phyloP scores from a whole-genome alignment of 768 basidiomycete species.

The Pleurotus cornucopiae region DNA sequence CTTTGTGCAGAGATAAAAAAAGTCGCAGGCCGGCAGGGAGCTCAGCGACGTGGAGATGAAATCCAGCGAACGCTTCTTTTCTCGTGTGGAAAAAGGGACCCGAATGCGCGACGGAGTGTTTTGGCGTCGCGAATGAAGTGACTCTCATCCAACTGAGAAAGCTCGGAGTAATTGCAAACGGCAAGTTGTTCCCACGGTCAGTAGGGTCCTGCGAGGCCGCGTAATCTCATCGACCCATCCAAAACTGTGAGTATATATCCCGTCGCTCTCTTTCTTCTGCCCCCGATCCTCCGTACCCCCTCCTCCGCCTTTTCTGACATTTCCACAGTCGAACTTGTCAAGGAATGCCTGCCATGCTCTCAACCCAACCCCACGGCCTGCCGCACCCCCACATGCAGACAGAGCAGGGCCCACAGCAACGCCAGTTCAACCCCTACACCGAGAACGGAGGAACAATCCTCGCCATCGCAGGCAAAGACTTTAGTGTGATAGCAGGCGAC shows the following conservation, averaged over 20 bases:
- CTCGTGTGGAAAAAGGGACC: neutral
- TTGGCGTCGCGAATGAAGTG: neutral
- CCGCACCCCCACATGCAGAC: neutral
- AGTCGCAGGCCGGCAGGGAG: neutral
- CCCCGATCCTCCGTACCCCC: slow-evolving; percentile 22
- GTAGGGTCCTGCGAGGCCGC: slow-evolving; percentile 22
- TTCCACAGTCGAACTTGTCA: slow-evolving; percentile 7
- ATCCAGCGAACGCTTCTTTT: neutral
- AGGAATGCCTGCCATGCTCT: slow-evolving; percentile 34
- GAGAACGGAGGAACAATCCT: slow-evolving; percentile 97
- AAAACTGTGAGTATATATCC: slow-evolving; percentile 6
- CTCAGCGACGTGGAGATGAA: neutral
- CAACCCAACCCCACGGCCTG: slow-evolving; percentile 18
- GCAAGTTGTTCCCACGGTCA: slow-evolving; percentile 11
- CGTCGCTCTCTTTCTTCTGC: slow-evolving; percentile 16
- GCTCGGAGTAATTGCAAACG: slow-evolving; percentile 29
- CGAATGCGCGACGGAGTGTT: neutral
- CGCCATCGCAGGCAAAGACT: slow-evolving; percentile 90
- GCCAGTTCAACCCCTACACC: slow-evolving; percentile 83
- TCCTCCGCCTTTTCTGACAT: slow-evolving; percentile 19
- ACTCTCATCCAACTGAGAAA: slow-evolving; percentile 15
- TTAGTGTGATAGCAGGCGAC: slow-evolving; percentile 93
- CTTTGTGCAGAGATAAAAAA: neutral
- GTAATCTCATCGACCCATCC: slow-evolving; percentile 33
- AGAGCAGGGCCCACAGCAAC: slow-evolving; percentile 36